Evolutionary conservation across 2,329 filamentous ascomycete species (phyloP), one percentile per base, ranked within the genome.

Genomic region (Xylariaceae sp.): DNA sequence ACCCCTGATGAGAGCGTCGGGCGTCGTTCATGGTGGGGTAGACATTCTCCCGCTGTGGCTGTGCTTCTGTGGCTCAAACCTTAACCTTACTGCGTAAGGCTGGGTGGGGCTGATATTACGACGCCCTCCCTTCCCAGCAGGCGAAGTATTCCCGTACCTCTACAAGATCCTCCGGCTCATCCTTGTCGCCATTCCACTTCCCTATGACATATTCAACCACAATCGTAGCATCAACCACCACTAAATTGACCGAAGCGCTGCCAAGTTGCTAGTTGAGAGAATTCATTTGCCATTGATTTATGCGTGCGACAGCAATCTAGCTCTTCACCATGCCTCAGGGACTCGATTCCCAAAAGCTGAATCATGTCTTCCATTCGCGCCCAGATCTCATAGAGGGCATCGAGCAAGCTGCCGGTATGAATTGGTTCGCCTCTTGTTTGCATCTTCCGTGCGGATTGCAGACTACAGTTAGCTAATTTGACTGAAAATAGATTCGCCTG

Each of bases 321-420:
- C 56, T 17, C 54, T 35, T 6, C 56, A 69, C 49, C 63, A 81
- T 80, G 78, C 67, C 76, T 56, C 67, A 71, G 57, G 66, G 71
- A 56, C 78, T 85, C 48, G 81, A 85, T 66, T 72, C 70, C 60
- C 72, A 82, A 69, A 78, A 74, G 67, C 74, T 85, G 57, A 74
- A 73, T 61, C 73, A 75, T 58, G 77, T 84, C 64, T 85, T 87
- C 68, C 73, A 79, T 58, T 76, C 80, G 45, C 77, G 82, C 53
- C 81, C 82, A 5, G 82, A 86, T 63, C 80, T 86, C 60, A 67
- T 86, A 15, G 70, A 78, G 10, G 77, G 76, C 58, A 85, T 87
- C 66, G 73, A 78, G 60, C 72, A 75, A 64, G 79, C 79, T 60
- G 81, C 82, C 30, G 81, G 82, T 84, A 74, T 62, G 75, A 64